Percentiles rank a stretch among this genome's conserved stretches.
phyloP scores from a whole-genome alignment of 176 grass and related monocot genomes.

The Stipa capillata region DNA sequence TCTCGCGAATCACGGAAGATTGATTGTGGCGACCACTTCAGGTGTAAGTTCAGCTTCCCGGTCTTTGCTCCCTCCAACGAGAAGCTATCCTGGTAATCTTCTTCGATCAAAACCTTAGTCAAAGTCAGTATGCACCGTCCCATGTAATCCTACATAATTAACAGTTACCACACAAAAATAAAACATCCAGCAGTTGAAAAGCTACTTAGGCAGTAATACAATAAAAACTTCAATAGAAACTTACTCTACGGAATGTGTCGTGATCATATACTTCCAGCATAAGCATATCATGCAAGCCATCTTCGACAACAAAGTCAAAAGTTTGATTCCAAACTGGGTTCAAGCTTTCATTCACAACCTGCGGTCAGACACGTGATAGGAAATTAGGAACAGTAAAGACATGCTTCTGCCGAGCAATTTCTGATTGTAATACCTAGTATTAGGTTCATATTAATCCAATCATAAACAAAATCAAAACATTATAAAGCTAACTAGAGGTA shows the following conservation, averaged over 20 bases:
- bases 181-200: not conserved
- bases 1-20: slow-evolving; percentile 50
- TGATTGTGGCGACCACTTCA: slow-evolving; percentile 74
- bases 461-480: not conserved
- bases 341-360: slow-evolving; percentile 82
- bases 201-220: not conserved
- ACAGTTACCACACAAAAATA: not conserved
- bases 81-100: slow-evolving; percentile 66
- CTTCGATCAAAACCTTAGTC: slow-evolving; percentile 79
- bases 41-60: slow-evolving; percentile 72
- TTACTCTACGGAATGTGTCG: slow-evolving; percentile 87
- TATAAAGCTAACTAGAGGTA: not conserved
- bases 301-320: slow-evolving; percentile 93
- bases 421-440: not conserved
- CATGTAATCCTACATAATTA: slow-evolving; percentile 64
- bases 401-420: not conserved
- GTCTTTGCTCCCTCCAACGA: slow-evolving; percentile 72
- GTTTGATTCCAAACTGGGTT: slow-evolving; percentile 88
- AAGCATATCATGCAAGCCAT: slow-evolving; percentile 94
- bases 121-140: slow-evolving; percentile 78
- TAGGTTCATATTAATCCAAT: not conserved
- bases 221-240: slow-evolving; percentile 9
- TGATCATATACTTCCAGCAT: slow-evolving; percentile 93
- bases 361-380: slow-evolving; percentile 4
- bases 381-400: not conserved